Percentiles rank a stretch among this genome's conserved stretches.
Conservation (phyloP, 208 protist species). For the Trypanosomatidae sp. region DNA sequence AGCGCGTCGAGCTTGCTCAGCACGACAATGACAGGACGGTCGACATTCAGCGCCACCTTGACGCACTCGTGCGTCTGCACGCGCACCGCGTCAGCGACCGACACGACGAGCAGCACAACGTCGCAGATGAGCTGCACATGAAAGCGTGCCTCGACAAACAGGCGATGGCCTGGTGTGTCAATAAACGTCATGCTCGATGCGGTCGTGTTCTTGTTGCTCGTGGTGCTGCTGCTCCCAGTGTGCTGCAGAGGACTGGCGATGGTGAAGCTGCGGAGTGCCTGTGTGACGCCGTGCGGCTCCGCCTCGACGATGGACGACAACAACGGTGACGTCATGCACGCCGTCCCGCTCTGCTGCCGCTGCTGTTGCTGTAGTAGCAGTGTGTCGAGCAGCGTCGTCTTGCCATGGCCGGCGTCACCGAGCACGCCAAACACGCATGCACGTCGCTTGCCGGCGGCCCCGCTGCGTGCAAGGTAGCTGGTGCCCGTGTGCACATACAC, state of each 20-base stretch:
- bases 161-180: conserved; percentile 78
- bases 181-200: conserved; percentile 60
- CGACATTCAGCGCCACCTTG: conserved; percentile 74
- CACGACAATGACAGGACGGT: conserved; percentile 76
- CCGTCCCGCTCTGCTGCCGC: no score
- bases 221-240: not conserved
- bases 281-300: conserved; percentile 70
- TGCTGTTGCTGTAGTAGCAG: no score
- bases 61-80: conserved; percentile 79
- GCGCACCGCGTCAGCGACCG: conserved; percentile 60
- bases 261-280: conserved; percentile 65
- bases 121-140: conserved; percentile 63
- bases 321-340: no score
- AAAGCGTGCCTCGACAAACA: conserved; percentile 73
- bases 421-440: conserved; percentile 67
- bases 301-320: conserved; percentile 16
- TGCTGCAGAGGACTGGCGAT: conserved; percentile 10
- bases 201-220: no score
- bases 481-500: conserved; percentile 63
- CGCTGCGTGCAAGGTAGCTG: conserved; percentile 33
- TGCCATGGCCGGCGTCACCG: conserved; percentile 82
- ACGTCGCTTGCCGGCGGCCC: conserved; percentile 11
- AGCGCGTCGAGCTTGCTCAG: conserved; percentile 82
- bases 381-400: conserved; percentile 79
- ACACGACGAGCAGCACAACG: conserved; percentile 66